Evolutionary conservation across 768 basidiomycete genomes (phyloP).

Genomic region (Tubosaeta brunneosetosa): DNA sequence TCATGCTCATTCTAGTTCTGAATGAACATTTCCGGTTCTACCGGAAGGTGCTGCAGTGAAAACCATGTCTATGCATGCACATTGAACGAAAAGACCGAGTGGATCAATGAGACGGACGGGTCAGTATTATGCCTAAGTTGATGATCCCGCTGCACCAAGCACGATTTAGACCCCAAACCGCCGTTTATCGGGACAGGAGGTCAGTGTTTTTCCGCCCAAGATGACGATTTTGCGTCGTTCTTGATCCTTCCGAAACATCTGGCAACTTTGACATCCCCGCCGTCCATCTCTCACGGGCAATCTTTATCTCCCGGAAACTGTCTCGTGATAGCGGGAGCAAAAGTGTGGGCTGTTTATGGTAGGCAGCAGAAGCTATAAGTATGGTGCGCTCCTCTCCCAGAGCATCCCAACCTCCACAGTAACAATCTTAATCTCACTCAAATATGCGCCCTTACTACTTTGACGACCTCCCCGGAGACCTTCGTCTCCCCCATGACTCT

Average conservation of each 20-base stretch:
- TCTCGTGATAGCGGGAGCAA: not conserved
- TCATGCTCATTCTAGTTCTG: too few relatives aligned
- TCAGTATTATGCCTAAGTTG: not conserved
- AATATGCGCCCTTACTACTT: constrained; percentile 68
- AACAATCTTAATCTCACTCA: not conserved
- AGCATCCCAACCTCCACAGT: not conserved
- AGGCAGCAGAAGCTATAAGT: not conserved
- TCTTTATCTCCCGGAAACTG: not conserved
- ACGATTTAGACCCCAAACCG: not conserved
- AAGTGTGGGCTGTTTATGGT: not conserved
- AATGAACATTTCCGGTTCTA: too few relatives aligned
- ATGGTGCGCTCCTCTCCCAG: not conserved
- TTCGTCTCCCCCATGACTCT: constrained; percentile 73
- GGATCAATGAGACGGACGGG: too few relatives aligned
- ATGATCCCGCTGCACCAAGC: not conserved
- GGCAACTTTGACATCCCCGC: not conserved
- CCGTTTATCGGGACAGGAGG: not conserved
- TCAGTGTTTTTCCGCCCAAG: not conserved
- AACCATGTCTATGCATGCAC: too few relatives aligned
- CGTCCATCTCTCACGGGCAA: not conserved
- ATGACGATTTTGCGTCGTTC: not conserved
- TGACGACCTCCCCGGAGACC: constrained; percentile 69
- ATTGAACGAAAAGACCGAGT: too few relatives aligned
- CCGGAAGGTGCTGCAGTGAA: too few relatives aligned
- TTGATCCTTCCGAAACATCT: not conserved